Conservation (phyloP, 352 stramenopile genomes). For the Globisporangium barbulae region DNA sequence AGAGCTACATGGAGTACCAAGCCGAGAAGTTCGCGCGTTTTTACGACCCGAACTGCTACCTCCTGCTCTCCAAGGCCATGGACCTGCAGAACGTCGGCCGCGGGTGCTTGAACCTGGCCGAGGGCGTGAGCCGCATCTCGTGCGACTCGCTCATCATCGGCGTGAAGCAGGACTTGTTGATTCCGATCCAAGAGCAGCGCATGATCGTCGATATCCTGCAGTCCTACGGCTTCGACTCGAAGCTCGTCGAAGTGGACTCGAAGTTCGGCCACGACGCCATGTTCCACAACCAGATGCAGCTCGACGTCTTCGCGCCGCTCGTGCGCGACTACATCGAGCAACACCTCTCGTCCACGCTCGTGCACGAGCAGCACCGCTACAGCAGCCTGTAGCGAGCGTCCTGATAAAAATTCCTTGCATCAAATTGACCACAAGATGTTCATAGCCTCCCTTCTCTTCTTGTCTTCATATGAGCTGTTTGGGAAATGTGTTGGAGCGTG, state of each 20-base stretch:
- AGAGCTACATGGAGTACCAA: constrained; percentile 91
- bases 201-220: constrained; percentile 79
- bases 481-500: no score
- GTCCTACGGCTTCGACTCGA: constrained; percentile 61
- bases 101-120: constrained; percentile 62
- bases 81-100: constrained; percentile 80
- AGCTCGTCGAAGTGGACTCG: constrained; percentile 74
- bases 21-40: constrained; percentile 80
- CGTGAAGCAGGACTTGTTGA: constrained; percentile 82
- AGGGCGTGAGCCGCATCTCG: constrained; percentile 69
- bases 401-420: neutral
- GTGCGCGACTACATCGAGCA: constrained; percentile 70
- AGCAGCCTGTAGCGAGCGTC: constrained; percentile 48
- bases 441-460: no score
- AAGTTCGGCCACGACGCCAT: constrained; percentile 89
- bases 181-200: constrained; percentile 80
- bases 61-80: constrained; percentile 87
- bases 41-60: constrained; percentile 88
- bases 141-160: constrained; percentile 69
- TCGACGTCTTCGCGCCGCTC: constrained; percentile 67
- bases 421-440: neutral
- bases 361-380: constrained; percentile 76
- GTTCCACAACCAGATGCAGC: constrained; percentile 81
- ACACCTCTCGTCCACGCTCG: constrained; percentile 45
- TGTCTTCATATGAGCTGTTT: no score